Percentiles rank a stretch among this genome's conserved stretches.
Evolutionary conservation across 108 stramenopile species (phyloP).

Genomic region (Pseudonitzschia pungens): DNA sequence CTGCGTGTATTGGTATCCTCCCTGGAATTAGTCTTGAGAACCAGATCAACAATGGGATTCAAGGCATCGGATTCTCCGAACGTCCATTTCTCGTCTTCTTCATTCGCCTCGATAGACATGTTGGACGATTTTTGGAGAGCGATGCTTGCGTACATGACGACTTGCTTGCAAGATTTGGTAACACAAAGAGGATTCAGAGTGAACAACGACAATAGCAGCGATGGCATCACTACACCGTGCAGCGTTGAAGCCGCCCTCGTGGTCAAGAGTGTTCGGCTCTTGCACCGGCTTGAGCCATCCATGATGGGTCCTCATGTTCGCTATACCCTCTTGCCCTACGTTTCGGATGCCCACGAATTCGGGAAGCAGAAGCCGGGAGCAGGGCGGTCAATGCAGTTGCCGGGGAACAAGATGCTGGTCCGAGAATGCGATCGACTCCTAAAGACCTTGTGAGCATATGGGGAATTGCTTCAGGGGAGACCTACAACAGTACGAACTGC

Average conservation of each 20-base stretch:
- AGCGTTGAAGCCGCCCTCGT: conserved; percentile 14
- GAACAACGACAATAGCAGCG: background rate
- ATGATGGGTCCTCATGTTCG: conserved; percentile 17
- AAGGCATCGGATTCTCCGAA: background rate
- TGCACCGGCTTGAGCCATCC: conserved; percentile 9
- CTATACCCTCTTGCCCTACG: conserved; percentile 15
- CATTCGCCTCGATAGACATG: background rate
- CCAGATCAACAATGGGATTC: background rate
- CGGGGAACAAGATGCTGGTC: conserved; percentile 19
- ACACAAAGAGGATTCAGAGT: background rate
- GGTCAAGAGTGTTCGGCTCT: conserved; percentile 16
- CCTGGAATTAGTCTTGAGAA: conserved; percentile 14
- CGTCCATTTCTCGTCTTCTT: too few relatives aligned
- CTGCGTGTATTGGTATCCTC: conserved; percentile 11
- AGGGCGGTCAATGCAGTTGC: background rate
- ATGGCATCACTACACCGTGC: background rate
- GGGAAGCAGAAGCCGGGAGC: background rate
- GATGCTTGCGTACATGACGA: conserved; percentile 4
- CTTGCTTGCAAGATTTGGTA: conserved; percentile 5
- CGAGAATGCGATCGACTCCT: conserved; percentile 15
- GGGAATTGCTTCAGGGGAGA: background rate
- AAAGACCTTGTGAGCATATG: background rate
- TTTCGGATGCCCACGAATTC: conserved; percentile 2
- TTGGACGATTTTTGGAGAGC: conserved; percentile 6
- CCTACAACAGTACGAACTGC: background rate